phyloP scores from a whole-genome alignment of 768 basidiomycete genomes.

The Neoboletus subvelutipes region DNA sequence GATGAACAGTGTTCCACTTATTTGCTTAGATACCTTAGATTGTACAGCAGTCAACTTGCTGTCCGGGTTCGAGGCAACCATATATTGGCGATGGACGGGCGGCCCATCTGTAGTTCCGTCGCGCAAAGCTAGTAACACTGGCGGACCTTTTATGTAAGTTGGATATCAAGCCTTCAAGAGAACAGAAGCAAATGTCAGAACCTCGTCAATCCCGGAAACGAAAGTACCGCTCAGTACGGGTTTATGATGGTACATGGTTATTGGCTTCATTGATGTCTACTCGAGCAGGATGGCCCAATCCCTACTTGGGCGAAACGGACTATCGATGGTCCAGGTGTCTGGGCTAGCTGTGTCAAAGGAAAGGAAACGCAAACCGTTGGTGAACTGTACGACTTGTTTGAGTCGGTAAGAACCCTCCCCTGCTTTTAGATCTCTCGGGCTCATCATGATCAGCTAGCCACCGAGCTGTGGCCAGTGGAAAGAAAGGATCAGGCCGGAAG shows the following conservation, averaged over 20 bases:
- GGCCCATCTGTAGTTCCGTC: not conserved
- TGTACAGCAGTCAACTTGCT: not conserved
- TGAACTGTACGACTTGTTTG: conserved; percentile 78
- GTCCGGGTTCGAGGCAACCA: not conserved
- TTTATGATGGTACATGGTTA: not conserved
- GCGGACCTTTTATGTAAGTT: not conserved
- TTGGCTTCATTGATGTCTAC: conserved; percentile 1
- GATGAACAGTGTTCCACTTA: conserved; percentile 1
- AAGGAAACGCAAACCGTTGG: conserved; percentile 77
- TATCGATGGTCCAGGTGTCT: conserved; percentile 81
- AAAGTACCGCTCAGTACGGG: conserved; percentile 51
- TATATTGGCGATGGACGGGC: not conserved
- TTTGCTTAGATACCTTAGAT: conserved; percentile 23
- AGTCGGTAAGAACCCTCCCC: conserved; percentile 51
- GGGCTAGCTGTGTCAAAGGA: conserved; percentile 85
- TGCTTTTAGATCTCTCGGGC: conserved; percentile 4
- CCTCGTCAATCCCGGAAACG: conserved; percentile 37
- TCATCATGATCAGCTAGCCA: conserved; percentile 52
- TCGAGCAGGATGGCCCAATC: conserved; percentile 55
- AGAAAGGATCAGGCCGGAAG: conserved; percentile 24
- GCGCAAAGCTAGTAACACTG: not conserved
- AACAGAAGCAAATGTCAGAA: conserved; percentile 20
- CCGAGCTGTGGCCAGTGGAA: conserved; percentile 65
- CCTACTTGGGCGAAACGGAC: conserved; percentile 62
- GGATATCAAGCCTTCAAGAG: not conserved